A percentile compares a stretch with the other conserved stretches of the same genome.
Conservation (phyloP, 371 early-diverging fungal genomes). For the Mucor saturninus region DNA sequence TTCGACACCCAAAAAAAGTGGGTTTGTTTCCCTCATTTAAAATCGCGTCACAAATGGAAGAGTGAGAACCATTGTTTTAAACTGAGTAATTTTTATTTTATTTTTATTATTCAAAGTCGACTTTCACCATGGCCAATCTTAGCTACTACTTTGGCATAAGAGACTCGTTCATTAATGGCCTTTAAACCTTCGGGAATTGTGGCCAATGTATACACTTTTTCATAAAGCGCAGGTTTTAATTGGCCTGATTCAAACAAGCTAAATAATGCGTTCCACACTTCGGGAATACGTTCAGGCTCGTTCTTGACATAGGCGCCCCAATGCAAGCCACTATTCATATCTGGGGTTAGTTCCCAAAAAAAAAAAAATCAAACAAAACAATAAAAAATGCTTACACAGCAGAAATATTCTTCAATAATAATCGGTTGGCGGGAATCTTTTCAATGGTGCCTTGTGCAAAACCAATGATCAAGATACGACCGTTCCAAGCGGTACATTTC, state of each 20-base stretch:
- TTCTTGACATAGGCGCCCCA: conserved; percentile 81
- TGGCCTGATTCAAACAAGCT: conserved; percentile 65
- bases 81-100: conserved; percentile 1
- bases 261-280: conserved; percentile 78
- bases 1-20: background rate
- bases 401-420: conserved; percentile 84
- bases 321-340: conserved; percentile 43
- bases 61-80: conserved; percentile 17
- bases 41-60: conserved; percentile 26
- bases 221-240: conserved; percentile 74
- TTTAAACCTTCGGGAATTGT: conserved; percentile 70
- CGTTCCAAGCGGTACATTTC: conserved; percentile 87
- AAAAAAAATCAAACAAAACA: background rate
- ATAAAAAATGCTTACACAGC: conserved; percentile 38
- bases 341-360: no score
- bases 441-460: conserved; percentile 88
- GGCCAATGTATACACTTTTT: conserved; percentile 70
- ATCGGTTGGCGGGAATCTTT: conserved; percentile 78
- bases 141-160: conserved; percentile 84
- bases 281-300: conserved; percentile 66
- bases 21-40: conserved; percentile 5
- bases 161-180: conserved; percentile 72
- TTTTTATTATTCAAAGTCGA: conserved; percentile 41
- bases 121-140: conserved; percentile 44
- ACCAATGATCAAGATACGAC: conserved; percentile 84